phyloP scores from a whole-genome alignment of 352 stramenopile species.

The Nothophytophthora sp. region DNA sequence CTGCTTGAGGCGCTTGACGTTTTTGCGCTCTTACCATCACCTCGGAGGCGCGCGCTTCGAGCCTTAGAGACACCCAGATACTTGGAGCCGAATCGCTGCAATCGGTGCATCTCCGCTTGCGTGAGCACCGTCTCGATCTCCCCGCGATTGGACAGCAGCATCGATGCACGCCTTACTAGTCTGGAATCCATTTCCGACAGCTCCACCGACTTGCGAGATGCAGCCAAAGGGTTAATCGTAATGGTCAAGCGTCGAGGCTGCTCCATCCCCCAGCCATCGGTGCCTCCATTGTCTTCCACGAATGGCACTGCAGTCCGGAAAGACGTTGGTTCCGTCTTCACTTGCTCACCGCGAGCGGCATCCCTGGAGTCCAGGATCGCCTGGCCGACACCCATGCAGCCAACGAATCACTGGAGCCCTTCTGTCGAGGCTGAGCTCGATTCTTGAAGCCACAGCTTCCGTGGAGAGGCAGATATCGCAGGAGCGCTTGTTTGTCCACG shows the following conservation, averaged over 20 bases:
- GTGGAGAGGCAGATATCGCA: no score
- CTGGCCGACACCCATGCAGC: no score
- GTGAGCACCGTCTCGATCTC: slow-evolving; percentile 39
- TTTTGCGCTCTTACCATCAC: slow-evolving; percentile 7
- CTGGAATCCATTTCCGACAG: slow-evolving; percentile 45
- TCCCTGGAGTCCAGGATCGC: no score
- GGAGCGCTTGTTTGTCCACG: no score
- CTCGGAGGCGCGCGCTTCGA: slow-evolving; percentile 2
- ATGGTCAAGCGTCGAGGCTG: slow-evolving; percentile 24
- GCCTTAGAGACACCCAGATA: slow-evolving; percentile 18
- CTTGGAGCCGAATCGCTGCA: slow-evolving; percentile 45
- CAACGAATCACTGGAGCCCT: no score
- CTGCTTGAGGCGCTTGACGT: slow-evolving; percentile 9
- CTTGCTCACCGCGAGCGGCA: no score
- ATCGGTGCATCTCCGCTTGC: slow-evolving; percentile 37
- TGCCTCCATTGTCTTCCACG: no score
- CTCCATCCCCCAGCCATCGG: slow-evolving; percentile 19
- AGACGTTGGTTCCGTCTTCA: no score
- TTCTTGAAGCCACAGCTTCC: no score
- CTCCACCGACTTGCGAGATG: slow-evolving; percentile 23
- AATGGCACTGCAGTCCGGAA: no score
- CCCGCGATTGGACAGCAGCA: slow-evolving; percentile 45
- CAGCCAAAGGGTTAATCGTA: slow-evolving; percentile 14
- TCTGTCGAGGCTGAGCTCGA: no score
- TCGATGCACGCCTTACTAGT: slow-evolving; percentile 49